Base-by-base conservation (phyloP, 805 yeast genomes). In the Sugiyamaella chiloensis region DNA sequence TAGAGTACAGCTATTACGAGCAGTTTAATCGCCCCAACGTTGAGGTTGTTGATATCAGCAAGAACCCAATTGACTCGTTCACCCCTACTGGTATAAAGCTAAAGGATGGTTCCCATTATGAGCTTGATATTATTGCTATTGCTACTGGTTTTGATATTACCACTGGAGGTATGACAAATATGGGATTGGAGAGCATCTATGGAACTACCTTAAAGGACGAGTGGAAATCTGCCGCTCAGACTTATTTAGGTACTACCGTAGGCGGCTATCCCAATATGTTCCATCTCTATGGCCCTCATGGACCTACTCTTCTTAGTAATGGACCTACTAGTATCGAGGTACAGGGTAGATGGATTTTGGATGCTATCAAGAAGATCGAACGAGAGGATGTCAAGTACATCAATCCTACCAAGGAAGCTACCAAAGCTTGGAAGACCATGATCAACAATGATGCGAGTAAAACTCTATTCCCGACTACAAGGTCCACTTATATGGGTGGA, bases 281-380 rank as follows among this genome's bases (percentile, higher is more conserved):
- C 45, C 59, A 52, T 48, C 44, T 60, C 17, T 65, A 64, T 45
- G 68, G 68, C 8, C 67, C 67, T 4, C 64, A 61, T 29, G 63
- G 58, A 2, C 67, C 68, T 12, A 62, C 65, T 29, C 58, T 63
- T 5, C 60, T 63, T 47, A 47, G 54, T 21, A 63, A 64, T 47
- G 68, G 66, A 6, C 67, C 68, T 24, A 51, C 61, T 12, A 54
- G 62, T 43, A 42, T 47, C 37, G 61, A 59, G 35, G 34, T 62
- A 14, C 66, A 64, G 46, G 52, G 52, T 5, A 52, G 52, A 11
- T 63, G 57, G 40, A 53, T 61, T 24, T 46, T 56, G 24, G 46
- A 52, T 16, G 29, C 51, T 24, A 50, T 63, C 44, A 51, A 50
- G 31, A 20, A 47, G 40, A 35, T 48, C 35, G 42, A 40, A 2